phyloP scores from a whole-genome alignment of 1,284 basidiomycete genomes.

The Takashimella tepidaria region DNA sequence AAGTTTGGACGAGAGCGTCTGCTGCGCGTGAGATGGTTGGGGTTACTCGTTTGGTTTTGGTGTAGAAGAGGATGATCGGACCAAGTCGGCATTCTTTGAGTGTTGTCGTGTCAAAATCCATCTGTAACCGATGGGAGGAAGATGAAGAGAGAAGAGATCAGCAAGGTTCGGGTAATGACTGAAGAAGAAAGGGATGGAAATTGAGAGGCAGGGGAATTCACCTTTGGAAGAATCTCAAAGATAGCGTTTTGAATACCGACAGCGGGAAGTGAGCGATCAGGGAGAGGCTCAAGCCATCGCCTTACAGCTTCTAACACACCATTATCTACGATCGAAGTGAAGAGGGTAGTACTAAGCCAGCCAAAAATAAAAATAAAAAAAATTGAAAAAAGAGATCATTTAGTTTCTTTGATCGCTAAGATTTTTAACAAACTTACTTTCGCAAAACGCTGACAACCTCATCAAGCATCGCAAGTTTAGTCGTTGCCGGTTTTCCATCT shows the following conservation, averaged over 20 bases:
- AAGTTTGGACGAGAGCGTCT: slow-evolving; percentile 74
- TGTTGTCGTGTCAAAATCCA: slow-evolving; percentile 86
- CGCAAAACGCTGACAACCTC: slow-evolving; percentile 89
- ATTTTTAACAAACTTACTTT: slow-evolving; percentile 79
- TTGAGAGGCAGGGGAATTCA: slow-evolving; percentile 20
- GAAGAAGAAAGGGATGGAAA: no score
- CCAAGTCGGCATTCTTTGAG: slow-evolving; percentile 90
- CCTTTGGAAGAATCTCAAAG: slow-evolving; percentile 71
- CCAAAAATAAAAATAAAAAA: no score
- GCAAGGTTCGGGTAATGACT: no score
- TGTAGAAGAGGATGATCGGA: slow-evolving; percentile 92
- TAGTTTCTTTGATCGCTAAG: no score
- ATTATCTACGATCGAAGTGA: slow-evolving; percentile 91
- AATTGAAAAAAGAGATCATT: no score
- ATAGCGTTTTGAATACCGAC: slow-evolving; percentile 93
- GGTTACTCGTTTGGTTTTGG: slow-evolving; percentile 77
- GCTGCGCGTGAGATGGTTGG: slow-evolving; percentile 74
- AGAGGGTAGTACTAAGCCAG: slow-evolving; percentile 67
- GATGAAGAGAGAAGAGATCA: slow-evolving; percentile 3
- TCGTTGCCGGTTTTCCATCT: slow-evolving; percentile 75
- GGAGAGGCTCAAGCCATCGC: slow-evolving; percentile 90
- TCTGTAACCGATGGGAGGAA: slow-evolving; percentile 43
- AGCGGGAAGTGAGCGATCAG: slow-evolving; percentile 85
- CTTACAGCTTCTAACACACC: slow-evolving; percentile 86
- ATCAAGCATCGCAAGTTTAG: slow-evolving; percentile 78